phyloP scores from a whole-genome alignment of 2,329 filamentous ascomycete genomes.

The Diaporthe aspalathi region DNA sequence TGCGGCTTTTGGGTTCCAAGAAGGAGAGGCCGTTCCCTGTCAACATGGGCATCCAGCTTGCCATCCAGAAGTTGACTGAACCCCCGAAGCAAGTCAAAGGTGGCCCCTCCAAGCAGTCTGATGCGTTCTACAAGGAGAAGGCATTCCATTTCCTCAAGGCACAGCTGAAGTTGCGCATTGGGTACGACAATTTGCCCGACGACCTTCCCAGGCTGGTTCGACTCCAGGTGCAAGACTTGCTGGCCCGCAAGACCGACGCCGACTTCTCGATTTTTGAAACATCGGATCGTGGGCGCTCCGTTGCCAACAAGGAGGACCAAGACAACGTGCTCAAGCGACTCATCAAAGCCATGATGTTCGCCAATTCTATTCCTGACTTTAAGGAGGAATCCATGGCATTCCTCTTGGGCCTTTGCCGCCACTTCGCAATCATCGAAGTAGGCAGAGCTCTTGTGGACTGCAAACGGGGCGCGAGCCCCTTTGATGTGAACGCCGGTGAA shows the following conservation, averaged over 20 bases:
- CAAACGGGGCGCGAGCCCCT: slow-evolving; percentile 81
- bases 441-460: slow-evolving; percentile 84
- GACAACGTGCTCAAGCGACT: slow-evolving; percentile 86
- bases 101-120: slow-evolving; percentile 68
- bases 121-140: slow-evolving; percentile 92
- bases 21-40: slow-evolving; percentile 89
- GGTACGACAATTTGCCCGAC: slow-evolving; percentile 87
- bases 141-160: slow-evolving; percentile 88
- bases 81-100: slow-evolving; percentile 71
- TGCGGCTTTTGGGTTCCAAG: slow-evolving; percentile 89
- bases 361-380: slow-evolving; percentile 84
- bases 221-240: slow-evolving; percentile 87
- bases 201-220: slow-evolving; percentile 87
- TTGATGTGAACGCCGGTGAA: slow-evolving; percentile 87
- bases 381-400: slow-evolving; percentile 80
- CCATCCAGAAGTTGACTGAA: slow-evolving; percentile 89
- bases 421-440: slow-evolving; percentile 91
- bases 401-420: slow-evolving; percentile 83
- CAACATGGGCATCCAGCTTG: slow-evolving; percentile 86
- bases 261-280: slow-evolving; percentile 78
- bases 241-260: slow-evolving; percentile 76
- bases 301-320: slow-evolving; percentile 86
- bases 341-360: slow-evolving; percentile 88
- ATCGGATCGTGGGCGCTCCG: slow-evolving; percentile 83
- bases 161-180: slow-evolving; percentile 91